A percentile compares a stretch with the other conserved stretches of the same genome.
These are phyloP conservation scores for Boletus tomentosulus DNA, from an alignment of 768 basidiomycete species.

Conservation along the genomic window DNA sequence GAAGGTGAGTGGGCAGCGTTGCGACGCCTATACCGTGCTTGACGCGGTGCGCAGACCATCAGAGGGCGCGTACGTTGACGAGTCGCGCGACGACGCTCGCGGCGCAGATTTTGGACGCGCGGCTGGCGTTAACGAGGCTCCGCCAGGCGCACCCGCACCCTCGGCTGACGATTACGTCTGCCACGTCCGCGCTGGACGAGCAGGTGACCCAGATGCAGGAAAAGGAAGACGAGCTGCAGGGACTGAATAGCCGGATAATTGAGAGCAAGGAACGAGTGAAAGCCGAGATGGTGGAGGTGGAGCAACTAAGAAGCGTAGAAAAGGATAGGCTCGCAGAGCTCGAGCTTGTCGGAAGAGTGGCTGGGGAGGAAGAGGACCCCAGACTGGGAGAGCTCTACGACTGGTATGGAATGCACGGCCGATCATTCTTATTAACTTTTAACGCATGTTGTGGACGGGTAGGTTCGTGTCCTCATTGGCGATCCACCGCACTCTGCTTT, in stretches of 20 bases:
- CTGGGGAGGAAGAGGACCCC: slow-evolving; percentile 59
- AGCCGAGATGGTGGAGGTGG: slow-evolving; percentile 48
- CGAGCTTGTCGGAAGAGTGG: slow-evolving; percentile 46
- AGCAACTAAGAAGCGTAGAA: slow-evolving; percentile 58
- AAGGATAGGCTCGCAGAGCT: slow-evolving; percentile 59
- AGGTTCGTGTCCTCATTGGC: slow-evolving; percentile 72
- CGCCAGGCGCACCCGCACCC: slow-evolving; percentile 78
- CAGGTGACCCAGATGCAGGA: slow-evolving; percentile 79
- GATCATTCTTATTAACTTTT: background rate
- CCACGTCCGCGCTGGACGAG: slow-evolving; percentile 66
- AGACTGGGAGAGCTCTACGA: slow-evolving; percentile 63
- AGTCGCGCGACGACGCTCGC: slow-evolving; percentile 56
- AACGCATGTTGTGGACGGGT: background rate
- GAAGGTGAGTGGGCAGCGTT: slow-evolving; percentile 36
- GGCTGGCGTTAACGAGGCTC: slow-evolving; percentile 73
- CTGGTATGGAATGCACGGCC: slow-evolving; percentile 45
- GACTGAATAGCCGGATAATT: slow-evolving; percentile 46
- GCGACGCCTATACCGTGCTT: background rate
- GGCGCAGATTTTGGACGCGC: slow-evolving; percentile 78
- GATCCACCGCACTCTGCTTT: slow-evolving; percentile 59
- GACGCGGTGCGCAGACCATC: slow-evolving; percentile 46
- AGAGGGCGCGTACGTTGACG: slow-evolving; percentile 48
- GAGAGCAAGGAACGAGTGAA: slow-evolving; percentile 62
- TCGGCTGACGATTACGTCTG: slow-evolving; percentile 71
- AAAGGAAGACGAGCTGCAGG: slow-evolving; percentile 62